These are phyloP conservation scores for Mycogone perniciosa DNA, from an alignment of 2,329 filamentous ascomycete genomes.

Conservation along the genomic window DNA sequence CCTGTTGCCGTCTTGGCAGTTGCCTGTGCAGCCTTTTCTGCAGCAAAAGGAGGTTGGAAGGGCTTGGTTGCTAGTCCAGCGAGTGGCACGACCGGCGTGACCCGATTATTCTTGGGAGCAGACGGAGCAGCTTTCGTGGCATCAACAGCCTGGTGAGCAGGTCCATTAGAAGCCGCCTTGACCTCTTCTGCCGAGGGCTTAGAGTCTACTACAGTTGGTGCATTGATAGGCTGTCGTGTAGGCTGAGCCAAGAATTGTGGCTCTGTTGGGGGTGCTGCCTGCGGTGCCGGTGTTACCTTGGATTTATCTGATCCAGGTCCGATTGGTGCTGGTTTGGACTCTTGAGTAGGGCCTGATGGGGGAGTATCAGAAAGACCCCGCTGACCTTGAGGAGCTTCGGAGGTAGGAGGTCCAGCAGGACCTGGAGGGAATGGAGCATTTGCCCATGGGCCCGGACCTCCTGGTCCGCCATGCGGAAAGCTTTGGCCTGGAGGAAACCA, in stretches of 20 bases:
- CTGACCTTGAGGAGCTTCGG: constrained; percentile 51
- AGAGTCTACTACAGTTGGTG: constrained; percentile 59
- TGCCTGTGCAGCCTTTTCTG: constrained; percentile 23
- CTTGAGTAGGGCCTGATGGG: constrained; percentile 4
- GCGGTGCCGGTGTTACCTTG: constrained; percentile 39
- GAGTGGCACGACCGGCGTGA: constrained; percentile 62
- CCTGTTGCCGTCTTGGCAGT: constrained; percentile 33
- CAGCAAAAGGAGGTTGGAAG: constrained; percentile 27
- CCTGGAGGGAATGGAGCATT: constrained; percentile 57
- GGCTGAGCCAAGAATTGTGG: constrained; percentile 46
- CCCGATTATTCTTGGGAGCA: constrained; percentile 46
- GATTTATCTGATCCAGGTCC: constrained; percentile 45
- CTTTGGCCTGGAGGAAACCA: constrained; percentile 76
- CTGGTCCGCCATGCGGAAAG: constrained; percentile 54
- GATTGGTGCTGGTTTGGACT: constrained; percentile 10
- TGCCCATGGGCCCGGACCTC: constrained; percentile 55
- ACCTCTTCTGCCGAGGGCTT: constrained; percentile 52
- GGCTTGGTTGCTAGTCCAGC: constrained; percentile 39
- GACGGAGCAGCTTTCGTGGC: constrained; percentile 36
- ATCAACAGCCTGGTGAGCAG: constrained; percentile 31
- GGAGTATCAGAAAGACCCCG: constrained; percentile 40
- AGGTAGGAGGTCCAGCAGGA: constrained; percentile 50
- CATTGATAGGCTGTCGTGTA: constrained; percentile 40
- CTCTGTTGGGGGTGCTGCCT: constrained; percentile 43
- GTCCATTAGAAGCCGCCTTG: constrained; percentile 34